Percentiles rank a stretch among this genome's conserved stretches.
Conservation (phyloP, 2,329 filamentous ascomycete genomes). For the Exutisphaerella laricina region DNA sequence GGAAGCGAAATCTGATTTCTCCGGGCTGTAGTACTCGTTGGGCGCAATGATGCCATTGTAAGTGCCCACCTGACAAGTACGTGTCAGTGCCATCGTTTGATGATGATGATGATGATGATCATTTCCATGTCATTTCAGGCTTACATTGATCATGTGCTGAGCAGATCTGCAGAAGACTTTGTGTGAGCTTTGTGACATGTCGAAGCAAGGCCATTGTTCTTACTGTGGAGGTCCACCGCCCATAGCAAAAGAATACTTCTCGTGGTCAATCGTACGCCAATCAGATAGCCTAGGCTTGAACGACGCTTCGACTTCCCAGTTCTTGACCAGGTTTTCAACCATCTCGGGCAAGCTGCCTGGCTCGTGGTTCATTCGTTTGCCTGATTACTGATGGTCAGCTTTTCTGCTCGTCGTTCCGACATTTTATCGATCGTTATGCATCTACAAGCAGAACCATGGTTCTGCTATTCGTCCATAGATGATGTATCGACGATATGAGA, state of each 20-base stretch:
- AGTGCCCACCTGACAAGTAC: slow-evolving; percentile 48
- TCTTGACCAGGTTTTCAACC: slow-evolving; percentile 66
- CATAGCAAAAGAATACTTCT: slow-evolving; percentile 58
- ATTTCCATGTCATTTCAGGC: too few relatives aligned
- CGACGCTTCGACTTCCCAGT: slow-evolving; percentile 67
- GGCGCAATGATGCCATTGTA: slow-evolving; percentile 63
- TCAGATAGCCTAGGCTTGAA: slow-evolving; percentile 58
- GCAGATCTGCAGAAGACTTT: slow-evolving; percentile 36
- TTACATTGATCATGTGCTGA: slow-evolving; percentile 56
- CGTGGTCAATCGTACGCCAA: slow-evolving; percentile 60
- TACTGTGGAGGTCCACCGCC: slow-evolving; percentile 53
- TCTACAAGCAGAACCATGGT: background rate
- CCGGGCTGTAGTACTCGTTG: slow-evolving; percentile 60
- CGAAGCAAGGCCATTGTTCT: slow-evolving; percentile 4
- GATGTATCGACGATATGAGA: slow-evolving; percentile 1
- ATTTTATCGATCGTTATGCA: too few relatives aligned
- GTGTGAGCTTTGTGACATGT: slow-evolving; percentile 3
- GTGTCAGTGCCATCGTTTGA: too few relatives aligned
- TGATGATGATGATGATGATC: too few relatives aligned
- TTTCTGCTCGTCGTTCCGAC: too few relatives aligned
- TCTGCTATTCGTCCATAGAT: background rate
- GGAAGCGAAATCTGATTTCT: slow-evolving; percentile 55
- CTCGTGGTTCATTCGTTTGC: slow-evolving; percentile 52
- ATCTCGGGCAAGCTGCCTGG: slow-evolving; percentile 54
- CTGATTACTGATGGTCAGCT: slow-evolving; percentile 37